Evolutionary conservation across 331 rosid genomes (phyloP).

Genomic region (Spiraea crenata): DNA sequence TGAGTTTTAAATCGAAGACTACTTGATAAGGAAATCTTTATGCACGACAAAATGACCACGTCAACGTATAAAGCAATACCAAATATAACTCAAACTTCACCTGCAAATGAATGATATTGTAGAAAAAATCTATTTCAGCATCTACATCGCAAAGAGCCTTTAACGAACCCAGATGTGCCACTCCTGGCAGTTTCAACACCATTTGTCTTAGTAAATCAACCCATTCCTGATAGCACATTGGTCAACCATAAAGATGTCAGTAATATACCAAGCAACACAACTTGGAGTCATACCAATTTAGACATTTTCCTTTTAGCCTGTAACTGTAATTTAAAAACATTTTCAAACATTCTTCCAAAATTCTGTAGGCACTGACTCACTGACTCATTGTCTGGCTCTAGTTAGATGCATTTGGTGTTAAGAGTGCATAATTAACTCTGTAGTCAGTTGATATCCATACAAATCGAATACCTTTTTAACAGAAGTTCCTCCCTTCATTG

Average conservation of each 20-base stretch:
- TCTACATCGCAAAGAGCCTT: constrained; percentile 54
- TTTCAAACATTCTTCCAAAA: not conserved
- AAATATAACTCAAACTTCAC: constrained; percentile 35
- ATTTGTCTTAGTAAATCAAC: constrained; percentile 67
- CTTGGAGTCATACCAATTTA: constrained; percentile 1
- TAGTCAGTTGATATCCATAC: not conserved
- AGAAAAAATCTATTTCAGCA: constrained; percentile 74
- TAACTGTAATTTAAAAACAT: not conserved
- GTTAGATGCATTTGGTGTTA: not conserved
- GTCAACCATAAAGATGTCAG: constrained; percentile 10
- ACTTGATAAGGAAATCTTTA: not conserved
- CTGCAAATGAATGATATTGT: constrained; percentile 72
- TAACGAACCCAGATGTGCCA: constrained; percentile 60
- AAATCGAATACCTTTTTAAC: constrained; percentile 55
- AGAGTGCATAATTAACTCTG: not conserved
- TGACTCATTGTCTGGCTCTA: not conserved
- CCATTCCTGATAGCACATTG: constrained; percentile 74
- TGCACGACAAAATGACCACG: not conserved
- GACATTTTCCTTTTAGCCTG: not conserved
- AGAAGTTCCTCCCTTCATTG: constrained; percentile 68
- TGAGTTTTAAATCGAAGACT: not conserved
- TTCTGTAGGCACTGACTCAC: not conserved
- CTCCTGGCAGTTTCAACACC: constrained; percentile 73
- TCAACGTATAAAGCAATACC: not conserved
- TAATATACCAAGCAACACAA: not conserved